Evolutionary conservation across 1,139 yeast species (phyloP).

Genomic region (Petasospora fabianii): DNA sequence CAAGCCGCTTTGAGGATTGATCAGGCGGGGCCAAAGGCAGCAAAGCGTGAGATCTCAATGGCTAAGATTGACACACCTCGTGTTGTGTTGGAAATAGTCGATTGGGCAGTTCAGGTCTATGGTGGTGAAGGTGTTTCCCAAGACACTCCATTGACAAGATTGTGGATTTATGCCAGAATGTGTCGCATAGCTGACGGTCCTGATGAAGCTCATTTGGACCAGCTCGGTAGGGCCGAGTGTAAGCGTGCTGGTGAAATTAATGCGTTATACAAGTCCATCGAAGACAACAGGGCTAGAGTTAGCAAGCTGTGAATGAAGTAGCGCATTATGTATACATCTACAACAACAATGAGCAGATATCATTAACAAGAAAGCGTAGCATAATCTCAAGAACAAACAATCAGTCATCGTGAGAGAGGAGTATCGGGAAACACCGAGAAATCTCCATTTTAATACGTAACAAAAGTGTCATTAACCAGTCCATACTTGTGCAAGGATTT

Average conservation of each 20-base stretch:
- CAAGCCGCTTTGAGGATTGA: conserved; percentile 68
- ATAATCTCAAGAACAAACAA: neutral
- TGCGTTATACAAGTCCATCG: conserved; percentile 18
- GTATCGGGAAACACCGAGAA: too few species aligned
- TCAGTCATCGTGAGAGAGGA: too few species aligned
- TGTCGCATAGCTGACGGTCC: conserved; percentile 74
- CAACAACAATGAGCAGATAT: neutral
- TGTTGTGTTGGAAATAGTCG: conserved; percentile 49
- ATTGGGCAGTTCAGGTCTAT: conserved; percentile 66
- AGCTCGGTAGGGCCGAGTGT: conserved; percentile 39
- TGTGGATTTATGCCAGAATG: conserved; percentile 56
- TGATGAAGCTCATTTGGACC: conserved; percentile 66
- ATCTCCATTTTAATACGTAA: neutral
- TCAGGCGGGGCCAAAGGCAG: conserved; percentile 50
- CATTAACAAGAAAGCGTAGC: neutral
- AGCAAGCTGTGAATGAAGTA: conserved; percentile 16
- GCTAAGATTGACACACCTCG: conserved; percentile 69
- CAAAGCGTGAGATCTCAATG: conserved; percentile 59
- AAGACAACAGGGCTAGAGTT: conserved; percentile 18
- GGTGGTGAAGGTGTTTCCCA: conserved; percentile 67
- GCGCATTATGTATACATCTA: neutral
- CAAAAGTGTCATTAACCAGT: conserved; percentile 43
- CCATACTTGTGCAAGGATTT: conserved; percentile 50
- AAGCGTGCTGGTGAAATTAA: conserved; percentile 28
- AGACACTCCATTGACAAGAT: conserved; percentile 57